Evolutionary conservation across 2,329 filamentous ascomycete species (phyloP).

Genomic region (Colletotrichum magnum): DNA sequence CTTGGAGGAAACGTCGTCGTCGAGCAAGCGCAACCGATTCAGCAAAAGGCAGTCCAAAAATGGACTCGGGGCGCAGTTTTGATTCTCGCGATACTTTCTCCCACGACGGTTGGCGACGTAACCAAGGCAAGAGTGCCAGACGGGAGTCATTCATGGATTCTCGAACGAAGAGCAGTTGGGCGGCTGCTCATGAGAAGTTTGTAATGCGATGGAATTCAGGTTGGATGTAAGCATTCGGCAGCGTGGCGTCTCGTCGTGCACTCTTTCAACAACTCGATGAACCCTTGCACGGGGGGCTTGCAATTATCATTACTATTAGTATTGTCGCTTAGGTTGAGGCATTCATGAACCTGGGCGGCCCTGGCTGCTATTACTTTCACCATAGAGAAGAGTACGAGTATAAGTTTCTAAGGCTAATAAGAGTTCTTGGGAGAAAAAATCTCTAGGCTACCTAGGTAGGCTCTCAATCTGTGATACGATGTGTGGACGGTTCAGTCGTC

Average conservation of each 20-base stretch:
- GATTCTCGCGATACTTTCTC: constrained; percentile 39
- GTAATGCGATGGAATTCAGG: constrained; percentile 21
- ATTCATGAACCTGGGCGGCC: constrained; percentile 25
- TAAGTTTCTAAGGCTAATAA: constrained; percentile 25
- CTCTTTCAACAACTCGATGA: constrained; percentile 22
- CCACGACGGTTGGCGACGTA: background rate
- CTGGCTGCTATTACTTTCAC: background rate
- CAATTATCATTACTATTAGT: background rate
- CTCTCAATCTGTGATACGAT: no score
- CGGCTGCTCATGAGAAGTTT: constrained; percentile 4
- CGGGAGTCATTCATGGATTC: background rate
- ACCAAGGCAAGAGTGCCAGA: background rate
- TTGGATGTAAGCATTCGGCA: constrained; percentile 39
- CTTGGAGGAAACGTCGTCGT: constrained; percentile 63
- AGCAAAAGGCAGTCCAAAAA: constrained; percentile 96
- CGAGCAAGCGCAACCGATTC: constrained; percentile 75
- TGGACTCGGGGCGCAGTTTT: constrained; percentile 92
- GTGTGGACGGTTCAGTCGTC: no score
- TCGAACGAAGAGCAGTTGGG: background rate
- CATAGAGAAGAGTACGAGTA: background rate
- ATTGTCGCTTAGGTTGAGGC: constrained; percentile 15
- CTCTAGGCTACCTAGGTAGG: no score
- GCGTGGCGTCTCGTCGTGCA: constrained; percentile 41
- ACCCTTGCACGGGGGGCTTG: constrained; percentile 20
- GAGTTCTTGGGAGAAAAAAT: no score